Percentiles rank a stretch among this genome's conserved stretches.
phyloP scores from a whole-genome alignment of 2,329 filamentous ascomycete species.

The Fusarium sp. region DNA sequence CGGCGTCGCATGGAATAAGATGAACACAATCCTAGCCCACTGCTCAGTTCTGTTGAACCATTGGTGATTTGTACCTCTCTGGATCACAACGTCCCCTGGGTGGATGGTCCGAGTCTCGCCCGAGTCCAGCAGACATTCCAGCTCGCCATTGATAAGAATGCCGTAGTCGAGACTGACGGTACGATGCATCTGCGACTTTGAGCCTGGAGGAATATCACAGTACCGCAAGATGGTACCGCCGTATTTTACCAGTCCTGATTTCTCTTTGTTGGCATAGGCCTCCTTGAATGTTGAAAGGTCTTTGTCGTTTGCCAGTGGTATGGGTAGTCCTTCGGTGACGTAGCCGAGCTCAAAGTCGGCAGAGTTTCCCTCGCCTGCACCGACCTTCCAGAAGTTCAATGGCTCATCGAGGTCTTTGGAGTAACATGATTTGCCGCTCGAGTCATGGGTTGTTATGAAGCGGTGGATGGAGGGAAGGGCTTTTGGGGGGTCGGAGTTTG shows the following conservation, averaged over 20 bases:
- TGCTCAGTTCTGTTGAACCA: not conserved
- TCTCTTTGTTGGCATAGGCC: not conserved
- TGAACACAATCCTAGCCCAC: conserved; percentile 3
- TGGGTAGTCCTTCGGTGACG: not conserved
- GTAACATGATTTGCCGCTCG: not conserved
- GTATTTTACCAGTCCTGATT: not conserved
- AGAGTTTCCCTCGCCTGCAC: not conserved
- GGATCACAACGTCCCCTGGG: conserved; percentile 1
- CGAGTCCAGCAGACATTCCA: conserved; percentile 12
- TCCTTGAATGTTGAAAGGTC: not conserved
- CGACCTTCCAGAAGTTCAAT: not conserved
- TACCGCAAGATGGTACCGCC: conserved; percentile 8
- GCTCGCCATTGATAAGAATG: conserved; percentile 2
- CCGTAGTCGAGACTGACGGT: conserved; percentile 17
- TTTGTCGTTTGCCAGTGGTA: not conserved
- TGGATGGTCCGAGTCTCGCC: not conserved
- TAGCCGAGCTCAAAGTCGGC: not conserved
- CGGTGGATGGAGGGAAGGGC: not conserved
- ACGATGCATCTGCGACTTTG: conserved; percentile 12
- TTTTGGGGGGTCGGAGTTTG: not conserved
- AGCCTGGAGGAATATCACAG: not conserved
- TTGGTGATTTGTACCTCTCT: conserved; percentile 16
- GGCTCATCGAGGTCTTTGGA: not conserved
- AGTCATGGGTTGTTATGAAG: not conserved
- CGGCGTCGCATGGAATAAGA: not conserved